Evolutionary conservation across 2,329 filamentous ascomycete genomes (phyloP).

Genomic region (Sporothrix globosa): DNA sequence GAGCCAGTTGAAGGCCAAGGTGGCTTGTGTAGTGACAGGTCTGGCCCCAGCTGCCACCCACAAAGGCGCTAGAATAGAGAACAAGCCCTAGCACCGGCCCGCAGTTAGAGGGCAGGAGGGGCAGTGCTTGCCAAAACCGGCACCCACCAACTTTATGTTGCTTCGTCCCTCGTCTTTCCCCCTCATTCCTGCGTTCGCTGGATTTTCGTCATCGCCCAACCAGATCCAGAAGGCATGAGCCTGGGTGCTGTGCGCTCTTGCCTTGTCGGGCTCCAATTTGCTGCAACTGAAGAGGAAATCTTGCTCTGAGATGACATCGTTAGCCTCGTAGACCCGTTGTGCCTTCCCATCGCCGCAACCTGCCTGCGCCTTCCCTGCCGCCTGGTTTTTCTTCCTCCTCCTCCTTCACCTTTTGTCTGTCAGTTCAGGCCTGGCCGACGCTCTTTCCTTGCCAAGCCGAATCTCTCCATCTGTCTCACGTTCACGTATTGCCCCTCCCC

Average conservation of each 20-base stretch:
- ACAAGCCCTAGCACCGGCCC: constrained; percentile 27
- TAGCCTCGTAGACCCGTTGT: constrained; percentile 4
- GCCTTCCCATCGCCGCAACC: neutral
- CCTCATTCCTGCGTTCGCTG: constrained; percentile 11
- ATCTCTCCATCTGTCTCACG: neutral
- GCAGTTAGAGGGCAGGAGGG: constrained; percentile 17
- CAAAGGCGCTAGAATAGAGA: neutral
- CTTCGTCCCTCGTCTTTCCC: neutral
- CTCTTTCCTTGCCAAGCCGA: constrained; percentile 10
- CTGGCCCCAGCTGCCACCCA: constrained; percentile 21
- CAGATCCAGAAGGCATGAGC: neutral
- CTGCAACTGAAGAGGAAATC: neutral
- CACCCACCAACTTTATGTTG: constrained; percentile 3
- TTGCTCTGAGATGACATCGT: constrained; percentile 29
- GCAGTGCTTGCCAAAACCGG: constrained; percentile 26
- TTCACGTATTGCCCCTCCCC: constrained; percentile 24
- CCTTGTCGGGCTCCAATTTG: constrained; percentile 17
- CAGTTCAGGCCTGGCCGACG: neutral
- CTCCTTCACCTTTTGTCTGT: neutral
- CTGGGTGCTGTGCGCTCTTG: constrained; percentile 1
- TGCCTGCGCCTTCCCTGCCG: constrained; percentile 4
- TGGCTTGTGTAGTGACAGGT: neutral
- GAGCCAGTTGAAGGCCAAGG: neutral
- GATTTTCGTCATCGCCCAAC: constrained; percentile 23
- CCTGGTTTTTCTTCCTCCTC: neutral